phyloP scores from a whole-genome alignment of 2,329 filamentous ascomycete genomes.

The Arthrobotrys sphaeroides region DNA sequence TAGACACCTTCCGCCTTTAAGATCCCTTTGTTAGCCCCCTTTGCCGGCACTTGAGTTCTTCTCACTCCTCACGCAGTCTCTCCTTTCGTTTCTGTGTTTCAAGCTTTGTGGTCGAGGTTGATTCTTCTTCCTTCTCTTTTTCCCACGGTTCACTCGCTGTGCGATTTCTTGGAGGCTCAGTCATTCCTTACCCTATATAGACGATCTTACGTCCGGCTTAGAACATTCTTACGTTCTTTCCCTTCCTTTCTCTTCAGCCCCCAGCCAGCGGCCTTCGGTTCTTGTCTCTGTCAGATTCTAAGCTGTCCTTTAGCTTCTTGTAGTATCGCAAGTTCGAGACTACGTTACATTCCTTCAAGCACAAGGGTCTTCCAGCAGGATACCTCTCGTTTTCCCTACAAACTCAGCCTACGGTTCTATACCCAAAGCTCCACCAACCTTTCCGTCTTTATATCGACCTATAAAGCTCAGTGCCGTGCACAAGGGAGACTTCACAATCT shows the following conservation, averaged over 20 bases:
- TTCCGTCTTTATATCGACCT: slow-evolving; percentile 1
- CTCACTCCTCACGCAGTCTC: slow-evolving; percentile 27
- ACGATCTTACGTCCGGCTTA: slow-evolving; percentile 17
- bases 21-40: slow-evolving; percentile 29
- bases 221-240: slow-evolving; percentile 47
- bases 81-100: slow-evolving; percentile 37
- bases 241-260: slow-evolving; percentile 24
- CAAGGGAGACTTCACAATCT: slow-evolving; percentile 15
- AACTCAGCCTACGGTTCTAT: slow-evolving; percentile 7
- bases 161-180: slow-evolving; percentile 30
- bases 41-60: slow-evolving; percentile 10
- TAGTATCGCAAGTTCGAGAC: slow-evolving; percentile 51
- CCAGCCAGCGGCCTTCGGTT: slow-evolving; percentile 2
- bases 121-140: not conserved
- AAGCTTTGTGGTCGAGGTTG: slow-evolving; percentile 21
- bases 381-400: slow-evolving; percentile 23
- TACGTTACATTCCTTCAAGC: slow-evolving; percentile 44
- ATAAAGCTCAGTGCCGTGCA: slow-evolving; percentile 45
- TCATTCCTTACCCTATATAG: slow-evolving; percentile 43
- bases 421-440: slow-evolving; percentile 3
- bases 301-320: not conserved
- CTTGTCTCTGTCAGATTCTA: slow-evolving; percentile 17
- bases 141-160: slow-evolving; percentile 34
- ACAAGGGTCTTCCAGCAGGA: slow-evolving; percentile 30
- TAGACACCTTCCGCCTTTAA: slow-evolving; percentile 40